phyloP scores from a whole-genome alignment of 768 basidiomycete genomes.

The Rickenella mellea region DNA sequence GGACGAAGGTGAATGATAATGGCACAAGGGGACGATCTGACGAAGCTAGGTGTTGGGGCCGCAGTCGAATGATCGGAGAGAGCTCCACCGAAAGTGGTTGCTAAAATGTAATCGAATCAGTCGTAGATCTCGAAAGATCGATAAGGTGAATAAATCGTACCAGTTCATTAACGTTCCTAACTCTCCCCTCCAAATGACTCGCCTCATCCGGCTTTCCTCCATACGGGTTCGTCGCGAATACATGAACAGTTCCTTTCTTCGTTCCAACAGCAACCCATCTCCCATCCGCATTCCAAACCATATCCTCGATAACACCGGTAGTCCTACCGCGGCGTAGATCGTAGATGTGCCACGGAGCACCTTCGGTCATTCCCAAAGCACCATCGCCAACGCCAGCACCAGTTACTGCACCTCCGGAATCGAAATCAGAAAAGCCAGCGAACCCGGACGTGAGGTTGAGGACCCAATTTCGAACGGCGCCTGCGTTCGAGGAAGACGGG shows the following conservation, averaged over 20 bases:
- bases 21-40: conserved; percentile 25
- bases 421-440: no score
- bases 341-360: conserved; percentile 48
- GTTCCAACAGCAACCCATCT: conserved; percentile 67
- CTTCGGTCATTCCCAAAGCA: no score
- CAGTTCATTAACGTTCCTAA: conserved; percentile 43
- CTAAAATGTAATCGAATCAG: conserved; percentile 26
- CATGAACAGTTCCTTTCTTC: conserved; percentile 51
- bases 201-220: conserved; percentile 57
- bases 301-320: conserved; percentile 47
- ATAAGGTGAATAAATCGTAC: conserved; percentile 22
- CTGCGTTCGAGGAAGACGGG: no score
- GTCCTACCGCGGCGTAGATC: conserved; percentile 64
- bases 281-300: conserved; percentile 48
- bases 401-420: no score
- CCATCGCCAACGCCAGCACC: no score
- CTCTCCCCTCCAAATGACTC: conserved; percentile 51
- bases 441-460: no score
- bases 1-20: conserved; percentile 49
- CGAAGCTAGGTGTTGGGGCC: conserved; percentile 18
- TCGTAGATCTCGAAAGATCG: not conserved
- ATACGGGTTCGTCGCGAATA: conserved; percentile 71
- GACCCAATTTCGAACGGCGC: no score
- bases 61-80: conserved; percentile 46
- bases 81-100: conserved; percentile 46